A percentile compares a stretch with the other conserved stretches of the same genome.
These are phyloP conservation scores for Syncephalastrum racemosum DNA, from an alignment of 371 early-diverging fungal species.

Conservation along the genomic window DNA sequence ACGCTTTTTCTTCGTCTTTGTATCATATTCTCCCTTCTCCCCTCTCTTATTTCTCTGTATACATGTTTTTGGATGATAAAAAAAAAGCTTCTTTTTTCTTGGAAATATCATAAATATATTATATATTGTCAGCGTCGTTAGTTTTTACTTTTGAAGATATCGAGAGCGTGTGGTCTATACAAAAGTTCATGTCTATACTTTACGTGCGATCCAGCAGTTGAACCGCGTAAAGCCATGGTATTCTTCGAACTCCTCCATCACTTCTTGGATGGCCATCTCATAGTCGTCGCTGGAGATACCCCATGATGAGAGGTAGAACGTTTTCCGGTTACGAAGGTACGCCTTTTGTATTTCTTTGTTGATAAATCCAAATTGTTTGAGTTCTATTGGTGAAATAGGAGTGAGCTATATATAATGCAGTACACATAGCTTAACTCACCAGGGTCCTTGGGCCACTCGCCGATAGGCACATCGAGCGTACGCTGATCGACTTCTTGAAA, in stretches of 20 bases:
- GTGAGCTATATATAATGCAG: not conserved
- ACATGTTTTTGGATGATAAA: conserved; percentile 4
- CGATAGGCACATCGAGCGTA: conserved; percentile 43
- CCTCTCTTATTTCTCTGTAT: not conserved
- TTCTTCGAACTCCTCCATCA: conserved; percentile 47
- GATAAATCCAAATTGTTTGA: conserved; percentile 55
- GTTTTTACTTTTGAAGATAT: not conserved
- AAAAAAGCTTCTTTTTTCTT: not conserved
- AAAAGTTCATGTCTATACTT: conserved; percentile 3
- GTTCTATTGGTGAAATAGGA: conserved; percentile 20
- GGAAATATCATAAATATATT: no score
- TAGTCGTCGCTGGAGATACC: conserved; percentile 42
- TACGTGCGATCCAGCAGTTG: conserved; percentile 43
- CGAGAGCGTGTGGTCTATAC: conserved; percentile 1
- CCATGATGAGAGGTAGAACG: conserved; percentile 38
- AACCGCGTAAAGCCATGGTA: conserved; percentile 44
- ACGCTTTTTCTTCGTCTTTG: conserved; percentile 1
- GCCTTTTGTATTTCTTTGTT: conserved; percentile 49
- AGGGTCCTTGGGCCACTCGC: conserved; percentile 51
- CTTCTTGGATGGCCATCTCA: conserved; percentile 45
- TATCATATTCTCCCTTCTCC: not conserved
- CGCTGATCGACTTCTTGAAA: conserved; percentile 26
- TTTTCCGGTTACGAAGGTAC: conserved; percentile 34
- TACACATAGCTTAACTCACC: not conserved
- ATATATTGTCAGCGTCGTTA: no score